Evolutionary conservation across 345 rosid genomes (phyloP).

Genomic region (Salix brachista): DNA sequence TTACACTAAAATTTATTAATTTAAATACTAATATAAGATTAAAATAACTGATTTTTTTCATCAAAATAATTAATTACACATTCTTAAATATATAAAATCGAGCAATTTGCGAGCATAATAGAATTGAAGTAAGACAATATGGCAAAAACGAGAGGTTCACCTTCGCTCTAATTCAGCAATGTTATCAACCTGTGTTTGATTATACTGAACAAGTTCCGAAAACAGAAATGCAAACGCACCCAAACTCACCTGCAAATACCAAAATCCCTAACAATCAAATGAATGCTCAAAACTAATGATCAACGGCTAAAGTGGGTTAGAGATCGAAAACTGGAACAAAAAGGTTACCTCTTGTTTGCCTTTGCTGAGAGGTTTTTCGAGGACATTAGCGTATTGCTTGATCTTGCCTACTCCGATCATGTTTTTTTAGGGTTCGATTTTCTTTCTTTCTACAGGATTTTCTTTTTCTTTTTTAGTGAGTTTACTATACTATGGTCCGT

Average conservation of each 20-base stretch:
- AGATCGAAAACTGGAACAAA: constrained; percentile 3
- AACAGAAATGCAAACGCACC: constrained; percentile 51
- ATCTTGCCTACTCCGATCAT: constrained; percentile 96
- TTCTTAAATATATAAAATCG: no score
- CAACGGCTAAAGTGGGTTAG: not conserved
- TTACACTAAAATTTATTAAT: not conserved
- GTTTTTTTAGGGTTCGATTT: constrained; percentile 9
- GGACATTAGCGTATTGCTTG: constrained; percentile 91
- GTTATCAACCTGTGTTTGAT: constrained; percentile 95
- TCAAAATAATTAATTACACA: not conserved
- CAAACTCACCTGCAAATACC: constrained; percentile 34
- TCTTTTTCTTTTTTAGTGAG: no score
- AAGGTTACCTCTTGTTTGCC: constrained; percentile 88
- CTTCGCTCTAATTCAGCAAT: constrained; percentile 91
- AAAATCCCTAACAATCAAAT: constrained; percentile 12
- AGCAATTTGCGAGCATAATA: no score
- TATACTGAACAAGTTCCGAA: constrained; percentile 93
- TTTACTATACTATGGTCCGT: not conserved
- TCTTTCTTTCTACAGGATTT: not conserved
- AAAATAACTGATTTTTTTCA: not conserved
- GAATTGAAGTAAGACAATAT: not conserved
- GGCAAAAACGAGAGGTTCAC: constrained; percentile 26
- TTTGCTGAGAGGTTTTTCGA: constrained; percentile 93
- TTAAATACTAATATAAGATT: no score
- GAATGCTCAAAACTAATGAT: not conserved